Base-by-base conservation (phyloP, 116 monocot species). In the Trichopus zeylanicus region DNA sequence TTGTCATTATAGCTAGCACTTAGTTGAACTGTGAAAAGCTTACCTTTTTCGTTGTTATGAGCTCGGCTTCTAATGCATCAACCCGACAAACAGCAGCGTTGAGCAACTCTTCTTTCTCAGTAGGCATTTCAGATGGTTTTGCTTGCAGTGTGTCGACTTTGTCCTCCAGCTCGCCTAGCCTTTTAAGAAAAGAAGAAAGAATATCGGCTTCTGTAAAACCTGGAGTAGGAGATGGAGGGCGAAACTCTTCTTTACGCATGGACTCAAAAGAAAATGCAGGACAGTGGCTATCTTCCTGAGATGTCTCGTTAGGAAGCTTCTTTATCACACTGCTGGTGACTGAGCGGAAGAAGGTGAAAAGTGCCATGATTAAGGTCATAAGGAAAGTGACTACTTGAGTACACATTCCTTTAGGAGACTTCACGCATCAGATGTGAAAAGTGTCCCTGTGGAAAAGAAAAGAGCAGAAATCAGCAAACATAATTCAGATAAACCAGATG, bases 61-160 rank as follows among this genome's bases (percentile, higher is more conserved):
- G 73, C 72, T 92, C 84, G 35, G 92, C 92, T 72, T 92, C 92
- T 38, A 92, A 81, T 42, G 88, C 87, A 81, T 92, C 92, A 42
- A 92, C 92, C 27, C 87, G 75, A 35, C 70, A 51, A 37, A 87
- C 87, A 58, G 87, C 74, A 37, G 84, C 88, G 73, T 92, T 69
- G 27, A 92, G 78, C 55, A 87, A 48, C 67, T 92, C 92, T 52
- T 92, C 87, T 55, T 87, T 92, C 57, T 92, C 88, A 28, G 6
- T 59, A 24, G 92, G 92, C 87, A 92, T 81, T 47, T 75, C 69
- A 31, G 65, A 78, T 55, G 83, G 92, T 53, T 73, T 92, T 58
- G 83, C 65, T 72, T 84, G 75, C 58, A 92, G 81, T 6, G 25
- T 28, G 33, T 81, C 70, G 16, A 87, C 73, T 29, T 84, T 92